phyloP scores from a whole-genome alignment of 2,329 filamentous ascomycete species.

The Passalora sequoiae region DNA sequence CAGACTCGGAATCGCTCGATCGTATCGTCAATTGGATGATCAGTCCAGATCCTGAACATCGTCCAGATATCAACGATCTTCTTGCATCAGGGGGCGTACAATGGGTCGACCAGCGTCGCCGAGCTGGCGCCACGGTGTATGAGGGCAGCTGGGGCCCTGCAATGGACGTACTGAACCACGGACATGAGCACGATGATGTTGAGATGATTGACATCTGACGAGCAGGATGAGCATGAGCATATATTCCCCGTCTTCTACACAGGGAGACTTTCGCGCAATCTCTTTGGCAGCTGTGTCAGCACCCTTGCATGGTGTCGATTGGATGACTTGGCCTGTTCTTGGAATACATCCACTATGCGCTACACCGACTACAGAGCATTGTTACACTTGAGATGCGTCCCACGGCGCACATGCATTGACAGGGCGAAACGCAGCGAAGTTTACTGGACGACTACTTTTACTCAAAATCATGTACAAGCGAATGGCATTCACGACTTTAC shows the following conservation, averaged over 20 bases:
- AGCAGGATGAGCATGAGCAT: background rate
- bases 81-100: slow-evolving; percentile 66
- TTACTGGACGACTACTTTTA: background rate
- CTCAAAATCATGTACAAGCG: slow-evolving; percentile 2
- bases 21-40: slow-evolving; percentile 86
- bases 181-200: slow-evolving; percentile 38
- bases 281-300: slow-evolving; percentile 1
- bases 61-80: slow-evolving; percentile 70
- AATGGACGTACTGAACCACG: slow-evolving; percentile 55
- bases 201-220: slow-evolving; percentile 57
- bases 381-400: slow-evolving; percentile 1
- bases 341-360: background rate
- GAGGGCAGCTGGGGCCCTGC: slow-evolving; percentile 92
- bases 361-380: background rate
- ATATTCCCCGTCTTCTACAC: background rate
- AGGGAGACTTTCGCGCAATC: background rate
- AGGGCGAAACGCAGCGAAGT: background rate
- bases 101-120: slow-evolving; percentile 73
- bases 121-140: slow-evolving; percentile 87
- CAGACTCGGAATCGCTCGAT: slow-evolving; percentile 71
- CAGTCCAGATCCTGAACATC: slow-evolving; percentile 62
- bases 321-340: slow-evolving; percentile 1
- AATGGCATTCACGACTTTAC: background rate
- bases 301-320: background rate
- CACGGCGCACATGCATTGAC: background rate